These are phyloP conservation scores for Durotheca rogersii DNA, from an alignment of 495 filamentous ascomycete species.

Conservation along the genomic window DNA sequence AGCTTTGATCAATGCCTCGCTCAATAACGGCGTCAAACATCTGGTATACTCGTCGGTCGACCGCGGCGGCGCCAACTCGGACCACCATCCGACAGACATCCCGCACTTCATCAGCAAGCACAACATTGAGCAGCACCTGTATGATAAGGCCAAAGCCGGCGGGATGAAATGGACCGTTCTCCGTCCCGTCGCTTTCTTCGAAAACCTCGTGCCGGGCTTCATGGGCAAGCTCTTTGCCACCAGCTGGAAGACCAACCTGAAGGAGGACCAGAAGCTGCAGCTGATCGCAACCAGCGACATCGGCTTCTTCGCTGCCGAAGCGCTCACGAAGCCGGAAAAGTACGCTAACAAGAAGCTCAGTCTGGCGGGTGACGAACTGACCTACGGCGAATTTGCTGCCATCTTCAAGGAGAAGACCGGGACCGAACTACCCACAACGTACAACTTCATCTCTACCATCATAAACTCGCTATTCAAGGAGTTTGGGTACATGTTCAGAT, in stretches of 20 bases:
- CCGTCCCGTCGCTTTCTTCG: slow-evolving; percentile 59
- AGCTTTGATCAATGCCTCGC: slow-evolving; percentile 53
- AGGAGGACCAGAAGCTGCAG: slow-evolving; percentile 51
- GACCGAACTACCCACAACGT: slow-evolving; percentile 45
- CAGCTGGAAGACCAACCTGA: slow-evolving; percentile 39
- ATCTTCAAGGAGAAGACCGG: slow-evolving; percentile 55
- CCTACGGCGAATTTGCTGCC: slow-evolving; percentile 46
- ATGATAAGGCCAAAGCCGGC: slow-evolving; percentile 35
- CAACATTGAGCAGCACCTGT: slow-evolving; percentile 59
- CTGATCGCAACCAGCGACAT: slow-evolving; percentile 57
- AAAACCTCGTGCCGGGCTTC: slow-evolving; percentile 56
- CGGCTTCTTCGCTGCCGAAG: slow-evolving; percentile 57
- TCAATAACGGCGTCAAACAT: slow-evolving; percentile 55
- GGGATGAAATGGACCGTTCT: slow-evolving; percentile 56
- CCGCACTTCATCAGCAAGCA: slow-evolving; percentile 64
- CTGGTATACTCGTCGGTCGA: slow-evolving; percentile 67
- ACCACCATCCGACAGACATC: slow-evolving; percentile 53
- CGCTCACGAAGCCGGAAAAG: slow-evolving; percentile 44
- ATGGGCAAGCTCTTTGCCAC: slow-evolving; percentile 55
- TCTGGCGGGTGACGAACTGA: slow-evolving; percentile 63
- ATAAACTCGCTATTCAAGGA: slow-evolving; percentile 52
- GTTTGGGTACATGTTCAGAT: slow-evolving; percentile 58
- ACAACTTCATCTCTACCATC: slow-evolving; percentile 31
- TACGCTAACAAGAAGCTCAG: slow-evolving; percentile 51
- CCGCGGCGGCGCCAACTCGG: slow-evolving; percentile 55